A percentile compares a stretch with the other conserved stretches of the same genome.
phyloP scores from a whole-genome alignment of 129 eudicot genomes.

The Saussurea involucrata region DNA sequence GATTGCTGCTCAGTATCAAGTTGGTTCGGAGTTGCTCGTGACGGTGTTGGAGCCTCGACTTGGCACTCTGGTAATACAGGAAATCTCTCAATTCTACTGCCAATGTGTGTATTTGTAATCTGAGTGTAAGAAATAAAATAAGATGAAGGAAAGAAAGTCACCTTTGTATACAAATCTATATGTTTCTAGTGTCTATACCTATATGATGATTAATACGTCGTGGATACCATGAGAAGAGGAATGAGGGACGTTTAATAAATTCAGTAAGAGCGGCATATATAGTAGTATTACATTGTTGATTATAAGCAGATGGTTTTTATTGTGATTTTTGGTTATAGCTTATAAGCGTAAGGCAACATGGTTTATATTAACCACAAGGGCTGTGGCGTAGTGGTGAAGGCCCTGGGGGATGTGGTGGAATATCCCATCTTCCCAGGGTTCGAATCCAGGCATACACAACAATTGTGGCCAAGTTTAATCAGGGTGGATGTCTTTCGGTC shows the following conservation, averaged over 20 bases:
- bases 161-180: background rate
- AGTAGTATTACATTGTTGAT: background rate
- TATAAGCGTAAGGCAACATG: background rate
- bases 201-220: background rate
- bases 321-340: background rate
- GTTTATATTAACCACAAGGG: too few relatives aligned
- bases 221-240: background rate
- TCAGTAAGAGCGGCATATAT: background rate
- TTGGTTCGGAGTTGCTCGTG: conserved; percentile 76
- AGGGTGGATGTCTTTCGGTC: too few relatives aligned
- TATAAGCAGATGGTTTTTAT: background rate
- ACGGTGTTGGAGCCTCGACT: conserved; percentile 77
- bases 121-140: background rate
- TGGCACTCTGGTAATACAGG: conserved; percentile 64
- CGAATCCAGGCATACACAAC: too few relatives aligned
- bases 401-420: too few relatives aligned
- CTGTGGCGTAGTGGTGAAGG: too few relatives aligned
- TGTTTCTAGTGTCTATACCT: background rate
- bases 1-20: conserved; percentile 88
- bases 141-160: background rate
- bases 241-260: background rate
- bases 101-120: background rate
- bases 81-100: background rate
- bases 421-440: too few relatives aligned
- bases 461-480: too few relatives aligned